phyloP scores from a whole-genome alignment of 2,329 filamentous ascomycete species.

The Dactylellina drechsleri region DNA sequence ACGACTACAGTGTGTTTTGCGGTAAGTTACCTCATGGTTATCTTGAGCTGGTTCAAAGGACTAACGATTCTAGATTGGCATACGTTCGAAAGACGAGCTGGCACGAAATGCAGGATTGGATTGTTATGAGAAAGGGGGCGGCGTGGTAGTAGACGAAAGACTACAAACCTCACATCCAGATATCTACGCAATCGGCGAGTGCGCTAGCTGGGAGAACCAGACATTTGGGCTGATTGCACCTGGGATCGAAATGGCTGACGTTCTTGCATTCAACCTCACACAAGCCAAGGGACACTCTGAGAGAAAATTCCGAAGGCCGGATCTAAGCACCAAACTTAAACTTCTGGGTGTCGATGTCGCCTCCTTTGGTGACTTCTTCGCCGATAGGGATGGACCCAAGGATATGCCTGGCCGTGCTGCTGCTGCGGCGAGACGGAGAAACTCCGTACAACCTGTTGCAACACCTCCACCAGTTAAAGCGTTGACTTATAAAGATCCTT shows the following conservation, averaged over 20 bases:
- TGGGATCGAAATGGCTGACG: conserved; percentile 90
- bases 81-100: conserved; percentile 81
- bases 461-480: conserved; percentile 74
- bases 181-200: conserved; percentile 90
- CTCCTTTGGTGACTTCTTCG: conserved; percentile 93
- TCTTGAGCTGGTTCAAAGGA: background rate
- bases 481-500: conserved; percentile 87
- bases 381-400: conserved; percentile 83
- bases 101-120: conserved; percentile 75
- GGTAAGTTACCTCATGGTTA: conserved; percentile 60
- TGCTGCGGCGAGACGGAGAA: conserved; percentile 27
- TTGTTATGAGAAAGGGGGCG: conserved; percentile 77
- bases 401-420: conserved; percentile 68
- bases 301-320: conserved; percentile 80
- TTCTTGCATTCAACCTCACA: conserved; percentile 89
- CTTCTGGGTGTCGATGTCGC: conserved; percentile 89
- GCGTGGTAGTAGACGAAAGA: conserved; percentile 74
- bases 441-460: conserved; percentile 14
- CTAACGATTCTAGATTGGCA: conserved; percentile 72
- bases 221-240: conserved; percentile 90
- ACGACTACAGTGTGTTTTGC: conserved; percentile 89
- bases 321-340: conserved; percentile 91
- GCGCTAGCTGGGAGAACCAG: conserved; percentile 86
- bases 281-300: conserved; percentile 70
- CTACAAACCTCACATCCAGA: conserved; percentile 76